These are phyloP conservation scores for Backusella tarrabulga DNA, from an alignment of 192 early-diverging fungal genomes.

Conservation along the genomic window DNA sequence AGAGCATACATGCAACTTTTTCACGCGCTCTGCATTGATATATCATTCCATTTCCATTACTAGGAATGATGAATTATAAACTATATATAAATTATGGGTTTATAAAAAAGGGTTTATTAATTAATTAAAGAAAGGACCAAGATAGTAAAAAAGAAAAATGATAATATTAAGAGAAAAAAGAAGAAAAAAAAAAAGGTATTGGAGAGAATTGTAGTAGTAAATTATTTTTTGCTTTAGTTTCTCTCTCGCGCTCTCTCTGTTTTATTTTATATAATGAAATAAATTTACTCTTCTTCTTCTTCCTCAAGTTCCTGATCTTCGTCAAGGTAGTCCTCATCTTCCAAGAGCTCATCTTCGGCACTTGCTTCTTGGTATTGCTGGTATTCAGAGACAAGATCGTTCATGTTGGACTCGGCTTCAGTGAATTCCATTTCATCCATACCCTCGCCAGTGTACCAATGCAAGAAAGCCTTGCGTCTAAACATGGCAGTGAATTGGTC, in stretches of 20 bases:
- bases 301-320: slow-evolving; percentile 25
- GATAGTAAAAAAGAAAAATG: not conserved
- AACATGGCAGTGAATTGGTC: slow-evolving; percentile 92
- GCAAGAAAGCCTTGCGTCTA: slow-evolving; percentile 89
- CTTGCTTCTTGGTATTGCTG: slow-evolving; percentile 68
- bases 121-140: no score
- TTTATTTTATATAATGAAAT: not conserved
- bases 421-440: slow-evolving; percentile 62
- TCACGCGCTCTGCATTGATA: not conserved
- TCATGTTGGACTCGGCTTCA: slow-evolving; percentile 57
- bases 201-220: not conserved
- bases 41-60: not conserved
- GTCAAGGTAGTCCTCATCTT: slow-evolving; percentile 25
- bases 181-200: not conserved
- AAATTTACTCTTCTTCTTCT: slow-evolving; percentile 1
- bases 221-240: not conserved
- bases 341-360: slow-evolving; percentile 28
- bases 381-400: slow-evolving; percentile 64
- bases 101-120: not conserved
- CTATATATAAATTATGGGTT: no score
- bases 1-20: no score
- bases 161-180: not conserved
- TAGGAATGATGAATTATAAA: not conserved
- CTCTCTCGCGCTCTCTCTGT: not conserved
- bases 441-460: slow-evolving; percentile 95